Base-by-base conservation (phyloP, 192 early-diverging fungal genomes). In the Coemansia aciculifera region DNA sequence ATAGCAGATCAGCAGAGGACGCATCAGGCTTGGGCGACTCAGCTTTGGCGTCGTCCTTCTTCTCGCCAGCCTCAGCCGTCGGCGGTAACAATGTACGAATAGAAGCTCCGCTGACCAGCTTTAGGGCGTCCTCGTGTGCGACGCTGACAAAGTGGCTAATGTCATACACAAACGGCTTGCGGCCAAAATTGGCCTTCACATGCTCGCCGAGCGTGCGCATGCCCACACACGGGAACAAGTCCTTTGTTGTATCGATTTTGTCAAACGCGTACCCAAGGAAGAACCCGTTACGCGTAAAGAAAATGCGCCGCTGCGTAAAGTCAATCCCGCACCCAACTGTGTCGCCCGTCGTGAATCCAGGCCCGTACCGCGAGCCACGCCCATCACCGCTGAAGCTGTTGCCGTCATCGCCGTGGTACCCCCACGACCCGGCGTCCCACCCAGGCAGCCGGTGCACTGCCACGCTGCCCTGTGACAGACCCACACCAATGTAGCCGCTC, bases 371-470 rank as follows among this genome's bases (percentile, higher is more conserved):
- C 34, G 85, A 74, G 17, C 96, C 95, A 19, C 84, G 90, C 10
- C 90, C 91, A 3, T 87, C 86, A 40, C 90, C 88, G 61, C 83
- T 82, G 71, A 96, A 98, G 36, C 82, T 73, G 51, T 96, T 84
- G 24, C 98, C 98, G 78, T 98, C 95, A 74, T 97, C 95, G 48
- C 94, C 96, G 79, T 98, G 96, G 82, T 98, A 99, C 9, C 96
- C 96, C 90, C 91, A 99, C 5, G 95, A 96, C 57, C 89, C 70
- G 3, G 85, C 68, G 61, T 98, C 94, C 91, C 93, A 96, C 1
- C 97, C 97, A 31, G 98, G 96, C 48, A 98, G 82, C 63, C 94
- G 84, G 32, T 86, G 78, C 51, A 89, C 48, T 12, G 69, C 49
- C 6, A 91, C 86, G 8, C 59, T 71, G 12, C 77, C 43, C n/a